Conservation (phyloP, 306 rosid species). For the Gynostemma pentaphyllum region DNA sequence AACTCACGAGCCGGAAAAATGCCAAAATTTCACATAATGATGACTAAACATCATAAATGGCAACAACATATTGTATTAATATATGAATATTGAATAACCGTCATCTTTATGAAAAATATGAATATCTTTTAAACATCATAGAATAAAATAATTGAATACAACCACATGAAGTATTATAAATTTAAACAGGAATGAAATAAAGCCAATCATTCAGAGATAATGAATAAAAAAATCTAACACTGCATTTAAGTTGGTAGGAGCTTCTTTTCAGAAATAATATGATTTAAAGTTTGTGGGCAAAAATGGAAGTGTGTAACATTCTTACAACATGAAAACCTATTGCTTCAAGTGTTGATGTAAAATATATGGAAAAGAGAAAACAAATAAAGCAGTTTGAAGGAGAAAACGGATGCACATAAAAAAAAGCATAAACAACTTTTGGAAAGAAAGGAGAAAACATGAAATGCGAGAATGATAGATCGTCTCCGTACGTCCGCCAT, state of each 20-base stretch:
- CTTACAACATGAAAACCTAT: too few species aligned
- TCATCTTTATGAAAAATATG: neutral
- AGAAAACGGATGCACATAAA: neutral
- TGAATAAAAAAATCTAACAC: too few species aligned
- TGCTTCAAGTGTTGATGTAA: neutral
- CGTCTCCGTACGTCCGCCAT: too few species aligned
- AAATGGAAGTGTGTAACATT: too few species aligned
- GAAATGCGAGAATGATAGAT: neutral
- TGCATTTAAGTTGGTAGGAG: too few species aligned
- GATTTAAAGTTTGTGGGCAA: too few species aligned
- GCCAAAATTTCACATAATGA: neutral
- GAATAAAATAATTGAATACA: too few species aligned
- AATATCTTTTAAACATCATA: neutral
- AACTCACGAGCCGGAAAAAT: neutral
- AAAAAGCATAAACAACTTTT: neutral
- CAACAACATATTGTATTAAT: neutral
- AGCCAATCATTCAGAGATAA: too few species aligned
- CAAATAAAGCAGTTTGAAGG: neutral
- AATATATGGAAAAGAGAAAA: neutral
- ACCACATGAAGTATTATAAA: too few species aligned
- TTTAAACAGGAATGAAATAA: too few species aligned
- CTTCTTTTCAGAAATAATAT: too few species aligned
- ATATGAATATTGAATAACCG: neutral
- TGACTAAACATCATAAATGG: neutral
- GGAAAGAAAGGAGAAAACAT: neutral